Percentiles rank a stretch among this genome's conserved stretches.
phyloP scores from a whole-genome alignment of 371 early-diverging fungal species.

The Mortierella sp. region DNA sequence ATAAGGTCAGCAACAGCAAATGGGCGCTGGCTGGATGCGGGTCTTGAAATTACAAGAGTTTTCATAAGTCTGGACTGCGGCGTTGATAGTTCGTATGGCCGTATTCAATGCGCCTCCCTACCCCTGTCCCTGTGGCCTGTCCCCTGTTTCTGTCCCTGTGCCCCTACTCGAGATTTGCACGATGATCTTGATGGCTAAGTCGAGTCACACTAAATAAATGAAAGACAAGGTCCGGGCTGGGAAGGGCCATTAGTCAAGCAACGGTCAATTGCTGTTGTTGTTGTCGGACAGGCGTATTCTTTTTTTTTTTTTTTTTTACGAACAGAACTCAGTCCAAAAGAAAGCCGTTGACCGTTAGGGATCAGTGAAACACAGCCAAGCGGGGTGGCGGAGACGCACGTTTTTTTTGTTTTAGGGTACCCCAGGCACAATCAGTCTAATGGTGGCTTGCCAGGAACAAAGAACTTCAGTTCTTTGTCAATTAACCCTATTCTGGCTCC shows the following conservation, averaged over 20 bases:
- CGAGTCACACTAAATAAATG: background rate
- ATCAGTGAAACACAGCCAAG: conserved; percentile 4
- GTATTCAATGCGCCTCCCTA: background rate
- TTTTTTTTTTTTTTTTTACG: background rate
- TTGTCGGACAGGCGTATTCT: background rate
- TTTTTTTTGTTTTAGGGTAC: background rate
- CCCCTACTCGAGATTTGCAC: background rate
- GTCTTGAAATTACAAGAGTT: too few relatives aligned
- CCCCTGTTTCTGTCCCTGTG: background rate
- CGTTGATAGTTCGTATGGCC: background rate
- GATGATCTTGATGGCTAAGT: conserved; percentile 5
- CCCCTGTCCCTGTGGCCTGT: background rate
- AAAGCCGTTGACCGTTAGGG: too few relatives aligned
- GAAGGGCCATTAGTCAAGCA: background rate
- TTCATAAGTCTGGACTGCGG: too few relatives aligned
- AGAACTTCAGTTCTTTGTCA: too few relatives aligned
- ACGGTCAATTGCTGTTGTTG: background rate
- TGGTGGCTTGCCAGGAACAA: background rate
- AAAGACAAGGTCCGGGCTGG: background rate
- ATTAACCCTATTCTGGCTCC: too few relatives aligned
- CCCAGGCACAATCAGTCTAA: background rate
- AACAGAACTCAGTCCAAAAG: background rate
- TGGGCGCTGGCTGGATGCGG: too few relatives aligned
- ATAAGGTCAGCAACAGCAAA: too few relatives aligned
- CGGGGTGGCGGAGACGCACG: background rate